Percentiles rank a stretch among this genome's conserved stretches.
phyloP scores from a whole-genome alignment of 768 basidiomycete genomes.

The Rhizopogon vinicolor region DNA sequence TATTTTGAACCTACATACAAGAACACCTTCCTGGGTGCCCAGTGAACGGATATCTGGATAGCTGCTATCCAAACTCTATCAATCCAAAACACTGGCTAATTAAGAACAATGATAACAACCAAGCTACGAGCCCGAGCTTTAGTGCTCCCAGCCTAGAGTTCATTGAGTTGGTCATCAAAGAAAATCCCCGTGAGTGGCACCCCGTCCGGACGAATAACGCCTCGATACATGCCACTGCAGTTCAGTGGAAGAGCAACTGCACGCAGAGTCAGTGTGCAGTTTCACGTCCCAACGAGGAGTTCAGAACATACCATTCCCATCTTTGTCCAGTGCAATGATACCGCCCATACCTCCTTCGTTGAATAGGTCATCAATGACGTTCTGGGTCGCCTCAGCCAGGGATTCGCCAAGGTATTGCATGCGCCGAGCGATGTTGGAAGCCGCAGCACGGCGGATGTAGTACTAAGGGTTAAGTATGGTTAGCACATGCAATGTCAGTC shows the following conservation, averaged over 20 bases:
- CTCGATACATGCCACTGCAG: constrained; percentile 80
- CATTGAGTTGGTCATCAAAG: constrained; percentile 50
- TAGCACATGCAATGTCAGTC: constrained; percentile 3
- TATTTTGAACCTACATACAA: no score
- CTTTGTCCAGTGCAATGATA: constrained; percentile 64
- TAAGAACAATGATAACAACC: not conserved
- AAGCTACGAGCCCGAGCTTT: not conserved
- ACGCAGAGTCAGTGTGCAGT: not conserved
- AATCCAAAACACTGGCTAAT: not conserved
- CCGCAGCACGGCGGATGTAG: constrained; percentile 70
- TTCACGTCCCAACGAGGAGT: not conserved
- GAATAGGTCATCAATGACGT: constrained; percentile 55
- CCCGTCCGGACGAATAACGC: constrained; percentile 66
- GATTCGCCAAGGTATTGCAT: constrained; percentile 58
- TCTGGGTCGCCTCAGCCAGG: constrained; percentile 47
- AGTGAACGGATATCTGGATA: no score
- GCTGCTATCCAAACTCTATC: no score
- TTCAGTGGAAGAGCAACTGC: constrained; percentile 75
- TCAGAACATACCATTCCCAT: constrained; percentile 55
- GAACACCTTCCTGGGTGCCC: no score
- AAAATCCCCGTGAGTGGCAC: constrained; percentile 74
- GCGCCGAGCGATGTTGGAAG: constrained; percentile 60
- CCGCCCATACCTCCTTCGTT: constrained; percentile 66
- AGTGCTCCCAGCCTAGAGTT: constrained; percentile 3
- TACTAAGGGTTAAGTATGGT: constrained; percentile 39